phyloP scores from a whole-genome alignment of 2,329 filamentous ascomycete species.

The Lecanicillium sp. region DNA sequence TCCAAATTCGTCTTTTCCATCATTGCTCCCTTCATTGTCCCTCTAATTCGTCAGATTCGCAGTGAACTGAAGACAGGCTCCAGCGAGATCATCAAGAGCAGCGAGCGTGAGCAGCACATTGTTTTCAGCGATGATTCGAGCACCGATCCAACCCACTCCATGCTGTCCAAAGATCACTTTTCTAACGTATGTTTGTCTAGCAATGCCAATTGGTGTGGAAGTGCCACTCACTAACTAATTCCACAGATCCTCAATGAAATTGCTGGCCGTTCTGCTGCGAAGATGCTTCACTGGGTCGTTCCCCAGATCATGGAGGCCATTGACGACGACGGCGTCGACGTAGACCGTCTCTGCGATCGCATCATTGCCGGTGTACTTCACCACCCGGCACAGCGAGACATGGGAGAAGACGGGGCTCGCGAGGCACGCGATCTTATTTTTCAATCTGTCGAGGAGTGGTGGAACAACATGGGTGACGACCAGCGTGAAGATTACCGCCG shows the following conservation, averaged over 20 bases:
- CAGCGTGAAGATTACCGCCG: conserved; percentile 60
- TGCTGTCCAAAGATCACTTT: conserved; percentile 88
- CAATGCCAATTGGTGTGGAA: neutral
- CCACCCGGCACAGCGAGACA: conserved; percentile 70
- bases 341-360: conserved; percentile 61
- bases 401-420: conserved; percentile 59
- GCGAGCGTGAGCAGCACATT: conserved; percentile 72
- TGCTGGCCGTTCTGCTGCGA: conserved; percentile 72
- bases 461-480: conserved; percentile 55
- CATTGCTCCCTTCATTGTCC: conserved; percentile 79
- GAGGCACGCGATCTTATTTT: conserved; percentile 76
- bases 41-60: conserved; percentile 81
- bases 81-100: conserved; percentile 78
- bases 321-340: conserved; percentile 66
- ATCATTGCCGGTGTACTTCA: conserved; percentile 81
- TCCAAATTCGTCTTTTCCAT: conserved; percentile 88
- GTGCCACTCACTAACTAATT: conserved; percentile 1
- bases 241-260: conserved; percentile 70
- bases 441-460: conserved; percentile 74
- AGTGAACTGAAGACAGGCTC: conserved; percentile 79
- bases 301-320: conserved; percentile 83
- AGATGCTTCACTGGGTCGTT: conserved; percentile 75
- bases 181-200: conserved; percentile 51
- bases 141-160: conserved; percentile 79
- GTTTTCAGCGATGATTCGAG: conserved; percentile 74